phyloP scores from a whole-genome alignment of 441 rosid genomes.

The Jatropha multifida region DNA sequence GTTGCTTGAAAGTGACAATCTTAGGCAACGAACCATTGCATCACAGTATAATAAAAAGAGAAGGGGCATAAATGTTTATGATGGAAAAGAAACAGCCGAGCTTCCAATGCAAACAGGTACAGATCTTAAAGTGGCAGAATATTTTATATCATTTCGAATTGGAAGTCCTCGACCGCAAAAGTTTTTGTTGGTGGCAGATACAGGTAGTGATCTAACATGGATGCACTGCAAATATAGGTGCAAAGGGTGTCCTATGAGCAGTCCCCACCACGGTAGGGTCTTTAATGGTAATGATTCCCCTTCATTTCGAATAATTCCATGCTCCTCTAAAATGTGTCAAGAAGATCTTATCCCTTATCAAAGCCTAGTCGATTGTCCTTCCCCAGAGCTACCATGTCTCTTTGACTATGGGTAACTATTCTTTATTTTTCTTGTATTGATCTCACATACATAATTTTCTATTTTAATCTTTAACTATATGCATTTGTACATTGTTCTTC shows the following conservation, averaged over 20 bases:
- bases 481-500: too few species aligned
- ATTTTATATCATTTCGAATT: slow-evolving; percentile 30
- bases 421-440: too few species aligned
- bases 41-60: too few species aligned
- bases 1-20: slow-evolving; percentile 22
- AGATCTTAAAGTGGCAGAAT: slow-evolving; percentile 26
- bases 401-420: slow-evolving; percentile 29
- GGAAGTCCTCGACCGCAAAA: slow-evolving; percentile 34
- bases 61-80: too few species aligned
- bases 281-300: slow-evolving; percentile 23
- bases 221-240: slow-evolving; percentile 28
- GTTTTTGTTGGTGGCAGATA: slow-evolving; percentile 31
- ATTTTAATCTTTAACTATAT: too few species aligned
- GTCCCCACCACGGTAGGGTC: slow-evolving; percentile 15
- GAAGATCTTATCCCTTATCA: slow-evolving; percentile 7
- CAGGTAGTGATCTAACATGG: slow-evolving; percentile 36
- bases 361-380: slow-evolving; percentile 24
- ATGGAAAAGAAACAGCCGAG: background rate
- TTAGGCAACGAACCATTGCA: too few species aligned
- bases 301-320: slow-evolving; percentile 30
- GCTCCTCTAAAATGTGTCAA: slow-evolving; percentile 21
- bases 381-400: slow-evolving; percentile 21
- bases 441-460: too few species aligned
- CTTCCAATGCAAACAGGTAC: slow-evolving; percentile 29
- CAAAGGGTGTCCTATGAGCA: slow-evolving; percentile 3